phyloP scores from a whole-genome alignment of 139 green algal species.

The Pycnococcus provasolii region DNA sequence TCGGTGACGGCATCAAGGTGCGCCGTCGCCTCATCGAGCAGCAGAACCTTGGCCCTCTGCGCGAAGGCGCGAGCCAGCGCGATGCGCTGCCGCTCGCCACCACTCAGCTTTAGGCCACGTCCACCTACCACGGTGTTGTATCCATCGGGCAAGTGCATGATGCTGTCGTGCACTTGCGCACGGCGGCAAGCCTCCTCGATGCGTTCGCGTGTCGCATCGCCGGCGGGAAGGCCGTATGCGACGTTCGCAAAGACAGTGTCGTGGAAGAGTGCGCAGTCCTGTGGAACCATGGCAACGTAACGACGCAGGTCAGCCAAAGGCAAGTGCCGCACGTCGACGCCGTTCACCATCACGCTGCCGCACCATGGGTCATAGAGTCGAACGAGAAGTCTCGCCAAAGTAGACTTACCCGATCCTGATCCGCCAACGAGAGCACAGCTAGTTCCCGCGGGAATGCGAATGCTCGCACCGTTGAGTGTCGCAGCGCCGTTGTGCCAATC shows the following conservation, averaged over 20 bases:
- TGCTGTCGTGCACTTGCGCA: constrained; percentile 54
- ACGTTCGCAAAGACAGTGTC: constrained; percentile 85
- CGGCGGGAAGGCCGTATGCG: constrained; percentile 45
- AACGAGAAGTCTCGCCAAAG: constrained; percentile 35
- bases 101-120: constrained; percentile 78
- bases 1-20: neutral
- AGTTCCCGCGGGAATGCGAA: constrained; percentile 64
- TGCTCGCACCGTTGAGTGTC: constrained; percentile 42
- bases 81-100: constrained; percentile 90
- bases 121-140: constrained; percentile 81
- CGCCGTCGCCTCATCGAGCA: constrained; percentile 60
- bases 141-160: constrained; percentile 73
- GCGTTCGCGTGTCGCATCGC: constrained; percentile 25
- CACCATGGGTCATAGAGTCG: constrained; percentile 71
- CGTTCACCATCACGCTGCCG: constrained; percentile 47
- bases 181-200: constrained; percentile 3
- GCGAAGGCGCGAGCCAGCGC: constrained; percentile 76
- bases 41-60: constrained; percentile 64
- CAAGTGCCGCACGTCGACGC: constrained; percentile 27
- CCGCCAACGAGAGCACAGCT: constrained; percentile 79
- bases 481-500: constrained; percentile 4
- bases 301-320: constrained; percentile 30
- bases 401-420: constrained; percentile 51
- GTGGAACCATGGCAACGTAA: constrained; percentile 76
- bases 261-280: constrained; percentile 80